phyloP scores from a whole-genome alignment of 2,329 filamentous ascomycete genomes.

The Ophiostoma sp. region DNA sequence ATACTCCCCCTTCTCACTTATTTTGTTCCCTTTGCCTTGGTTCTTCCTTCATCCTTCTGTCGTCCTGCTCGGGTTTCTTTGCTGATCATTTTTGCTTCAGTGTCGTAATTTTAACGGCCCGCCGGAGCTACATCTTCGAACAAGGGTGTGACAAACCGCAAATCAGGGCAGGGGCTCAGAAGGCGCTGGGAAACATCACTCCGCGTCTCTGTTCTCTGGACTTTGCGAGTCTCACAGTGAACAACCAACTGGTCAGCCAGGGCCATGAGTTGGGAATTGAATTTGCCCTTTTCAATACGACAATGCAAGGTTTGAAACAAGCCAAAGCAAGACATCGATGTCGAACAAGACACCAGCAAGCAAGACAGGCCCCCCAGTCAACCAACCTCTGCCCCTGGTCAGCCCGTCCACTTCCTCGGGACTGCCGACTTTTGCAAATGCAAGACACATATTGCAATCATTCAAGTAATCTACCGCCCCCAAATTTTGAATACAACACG shows the following conservation, averaged over 20 bases:
- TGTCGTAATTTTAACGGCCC: constrained; percentile 26
- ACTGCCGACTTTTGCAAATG: background rate
- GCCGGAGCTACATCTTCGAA: background rate
- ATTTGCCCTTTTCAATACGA: background rate
- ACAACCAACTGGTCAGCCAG: background rate
- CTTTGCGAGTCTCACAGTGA: background rate
- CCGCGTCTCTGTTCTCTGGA: background rate
- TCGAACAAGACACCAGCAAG: background rate
- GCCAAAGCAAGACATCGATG: background rate
- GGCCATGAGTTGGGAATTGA: background rate
- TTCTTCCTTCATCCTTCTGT: constrained; percentile 1
- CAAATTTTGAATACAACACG: background rate
- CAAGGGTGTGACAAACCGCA: background rate
- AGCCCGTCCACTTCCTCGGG: background rate
- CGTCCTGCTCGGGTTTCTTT: background rate
- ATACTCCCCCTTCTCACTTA: background rate
- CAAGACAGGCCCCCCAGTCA: background rate
- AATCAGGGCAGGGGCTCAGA: background rate
- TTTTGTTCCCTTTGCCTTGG: background rate
- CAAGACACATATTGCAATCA: background rate
- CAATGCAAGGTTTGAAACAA: background rate
- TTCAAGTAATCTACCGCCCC: background rate
- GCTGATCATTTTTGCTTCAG: constrained; percentile 14
- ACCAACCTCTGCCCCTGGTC: background rate
- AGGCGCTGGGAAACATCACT: background rate